Conservation (phyloP, 208 protist species). For the Leishmania turanica region DNA sequence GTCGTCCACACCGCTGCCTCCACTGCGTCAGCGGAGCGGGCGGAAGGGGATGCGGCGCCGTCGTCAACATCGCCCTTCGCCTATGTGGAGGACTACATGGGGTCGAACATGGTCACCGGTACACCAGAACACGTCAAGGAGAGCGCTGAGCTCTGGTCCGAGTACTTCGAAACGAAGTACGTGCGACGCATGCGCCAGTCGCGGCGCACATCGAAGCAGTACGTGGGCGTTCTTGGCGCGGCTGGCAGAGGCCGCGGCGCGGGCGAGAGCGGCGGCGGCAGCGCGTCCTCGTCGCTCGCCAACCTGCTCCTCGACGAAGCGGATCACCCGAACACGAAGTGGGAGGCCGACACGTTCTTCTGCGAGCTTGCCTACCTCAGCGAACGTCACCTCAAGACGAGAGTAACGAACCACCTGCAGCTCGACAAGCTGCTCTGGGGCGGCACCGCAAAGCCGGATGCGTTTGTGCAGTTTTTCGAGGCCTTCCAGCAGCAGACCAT, state of each 20-base stretch:
- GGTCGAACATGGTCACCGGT: constrained; percentile 75
- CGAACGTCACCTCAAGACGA: constrained; percentile 75
- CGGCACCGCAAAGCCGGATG: constrained; percentile 35
- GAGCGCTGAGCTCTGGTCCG: constrained; percentile 68
- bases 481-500: constrained; percentile 69
- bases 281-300: constrained; percentile 9
- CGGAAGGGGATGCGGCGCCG: neutral
- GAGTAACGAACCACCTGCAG: constrained; percentile 74
- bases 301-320: constrained; percentile 75
- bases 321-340: constrained; percentile 80
- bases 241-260: constrained; percentile 2
- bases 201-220: constrained; percentile 47
- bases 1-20: constrained; percentile 65
- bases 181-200: constrained; percentile 56
- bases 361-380: constrained; percentile 67
- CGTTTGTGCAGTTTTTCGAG: constrained; percentile 73
- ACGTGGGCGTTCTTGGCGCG: constrained; percentile 44
- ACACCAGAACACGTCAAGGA: constrained; percentile 51
- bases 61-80: constrained; percentile 66
- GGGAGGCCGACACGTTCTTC: constrained; percentile 79
- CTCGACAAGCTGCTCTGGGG: constrained; percentile 65
- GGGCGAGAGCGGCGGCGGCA: neutral
- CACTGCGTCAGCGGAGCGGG: neutral
- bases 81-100: constrained; percentile 87
- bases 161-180: constrained; percentile 57